Evolutionary conservation across 2,329 filamentous ascomycete species (phyloP).

Genomic region (Penicillium thymicola): DNA sequence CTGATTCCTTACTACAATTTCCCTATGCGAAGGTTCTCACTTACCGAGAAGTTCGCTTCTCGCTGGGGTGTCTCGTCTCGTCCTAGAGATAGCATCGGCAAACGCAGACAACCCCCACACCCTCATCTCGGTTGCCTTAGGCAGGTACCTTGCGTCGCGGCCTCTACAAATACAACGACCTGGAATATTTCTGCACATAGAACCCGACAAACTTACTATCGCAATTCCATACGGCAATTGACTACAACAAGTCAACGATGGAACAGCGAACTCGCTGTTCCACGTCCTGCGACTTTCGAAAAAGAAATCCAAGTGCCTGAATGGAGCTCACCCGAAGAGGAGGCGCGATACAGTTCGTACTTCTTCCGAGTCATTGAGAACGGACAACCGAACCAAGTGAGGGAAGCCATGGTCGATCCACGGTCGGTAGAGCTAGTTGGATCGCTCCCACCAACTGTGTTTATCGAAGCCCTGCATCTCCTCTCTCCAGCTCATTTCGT

Average conservation of each 20-base stretch:
- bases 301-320: not conserved
- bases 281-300: not conserved
- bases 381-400: constrained; percentile 41
- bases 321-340: constrained; percentile 14
- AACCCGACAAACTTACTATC: not conserved
- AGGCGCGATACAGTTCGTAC: constrained; percentile 7
- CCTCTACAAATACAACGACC: not conserved
- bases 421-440: constrained; percentile 29
- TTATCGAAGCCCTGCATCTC: constrained; percentile 62
- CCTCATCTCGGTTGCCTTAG: not conserved
- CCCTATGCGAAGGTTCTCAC: constrained; percentile 25
- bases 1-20: not conserved
- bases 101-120: constrained; percentile 1
- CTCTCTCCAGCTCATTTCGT: constrained; percentile 59
- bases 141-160: not conserved
- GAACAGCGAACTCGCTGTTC: not conserved
- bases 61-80: constrained; percentile 26
- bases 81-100: constrained; percentile 14
- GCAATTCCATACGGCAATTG: not conserved
- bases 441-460: constrained; percentile 52
- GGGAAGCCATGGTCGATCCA: constrained; percentile 35
- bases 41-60: constrained; percentile 30
- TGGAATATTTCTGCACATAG: not conserved
- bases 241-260: constrained; percentile 1
- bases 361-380: constrained; percentile 33